These are phyloP conservation scores for Neostapfia colusana DNA, from an alignment of 176 grass and related monocot genomes.

Conservation along the genomic window DNA sequence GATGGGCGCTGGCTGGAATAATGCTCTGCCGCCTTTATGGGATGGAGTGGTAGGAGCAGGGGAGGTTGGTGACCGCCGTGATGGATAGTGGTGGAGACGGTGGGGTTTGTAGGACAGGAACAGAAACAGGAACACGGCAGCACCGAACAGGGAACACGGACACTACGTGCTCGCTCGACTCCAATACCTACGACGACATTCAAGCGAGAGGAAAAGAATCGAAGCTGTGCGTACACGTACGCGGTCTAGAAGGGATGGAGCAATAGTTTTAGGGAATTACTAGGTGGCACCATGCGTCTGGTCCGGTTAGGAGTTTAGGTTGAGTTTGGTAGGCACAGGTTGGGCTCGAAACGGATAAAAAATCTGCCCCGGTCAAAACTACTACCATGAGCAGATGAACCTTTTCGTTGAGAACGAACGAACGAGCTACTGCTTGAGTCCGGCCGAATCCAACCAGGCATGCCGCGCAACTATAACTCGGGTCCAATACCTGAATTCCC, in stretches of 20 bases:
- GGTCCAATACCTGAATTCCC: background rate
- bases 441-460: background rate
- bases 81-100: background rate
- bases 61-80: background rate
- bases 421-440: background rate
- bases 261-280: slow-evolving; percentile 37
- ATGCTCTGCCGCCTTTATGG: too few species aligned
- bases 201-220: too few species aligned
- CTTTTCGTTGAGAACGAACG: slow-evolving; percentile 27
- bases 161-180: background rate
- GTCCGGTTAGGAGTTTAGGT: slow-evolving; percentile 44
- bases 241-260: background rate
- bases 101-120: background rate
- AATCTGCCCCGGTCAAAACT: slow-evolving; percentile 32
- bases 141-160: background rate
- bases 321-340: slow-evolving; percentile 25
- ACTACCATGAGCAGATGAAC: too few species aligned
- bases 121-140: background rate
- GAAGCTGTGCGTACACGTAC: background rate
- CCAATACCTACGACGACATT: too few species aligned
- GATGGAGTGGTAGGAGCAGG: too few species aligned
- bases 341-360: slow-evolving; percentile 23
- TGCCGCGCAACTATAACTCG: background rate
- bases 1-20: too few species aligned
- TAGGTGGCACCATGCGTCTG: slow-evolving; percentile 31